Evolutionary conservation across 2,329 filamentous ascomycete species (phyloP).

Genomic region (Penicillium brevicompactum): DNA sequence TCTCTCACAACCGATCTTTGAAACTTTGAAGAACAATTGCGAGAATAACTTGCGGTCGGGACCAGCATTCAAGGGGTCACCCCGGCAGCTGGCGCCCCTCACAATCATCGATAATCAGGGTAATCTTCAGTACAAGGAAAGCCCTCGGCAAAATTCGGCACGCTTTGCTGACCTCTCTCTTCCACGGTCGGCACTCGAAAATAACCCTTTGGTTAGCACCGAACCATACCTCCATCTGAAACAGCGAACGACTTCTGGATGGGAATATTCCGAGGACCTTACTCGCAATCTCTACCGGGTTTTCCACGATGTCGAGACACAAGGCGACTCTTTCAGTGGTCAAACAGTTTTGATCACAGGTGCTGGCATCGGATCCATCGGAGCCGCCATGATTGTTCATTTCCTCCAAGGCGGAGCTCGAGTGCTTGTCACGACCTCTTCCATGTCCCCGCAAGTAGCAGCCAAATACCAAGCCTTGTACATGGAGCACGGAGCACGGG

Average conservation of each 20-base stretch:
- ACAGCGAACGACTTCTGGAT: constrained; percentile 92
- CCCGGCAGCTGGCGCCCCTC: constrained; percentile 72
- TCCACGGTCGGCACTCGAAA: constrained; percentile 94
- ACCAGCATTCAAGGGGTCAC: not conserved
- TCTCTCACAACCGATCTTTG: not conserved
- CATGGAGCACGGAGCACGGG: constrained; percentile 85
- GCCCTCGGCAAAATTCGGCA: constrained; percentile 51
- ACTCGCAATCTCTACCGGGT: constrained; percentile 91
- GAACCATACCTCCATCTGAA: constrained; percentile 86
- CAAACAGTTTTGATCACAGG: constrained; percentile 98
- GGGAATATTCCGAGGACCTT: constrained; percentile 99
- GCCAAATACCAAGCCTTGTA: constrained; percentile 99
- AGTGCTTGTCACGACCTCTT: constrained; percentile 97
- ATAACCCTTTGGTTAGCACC: not conserved
- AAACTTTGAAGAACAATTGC: not conserved
- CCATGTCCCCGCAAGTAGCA: constrained; percentile 94
- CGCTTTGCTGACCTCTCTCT: constrained; percentile 61
- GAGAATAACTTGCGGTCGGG: not conserved
- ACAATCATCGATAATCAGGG: constrained; percentile 94
- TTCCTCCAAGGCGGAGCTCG: constrained; percentile 95
- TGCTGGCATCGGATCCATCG: constrained; percentile 95
- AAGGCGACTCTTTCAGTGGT: constrained; percentile 86
- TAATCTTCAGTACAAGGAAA: constrained; percentile 64
- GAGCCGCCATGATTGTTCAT: constrained; percentile 92
- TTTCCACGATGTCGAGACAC: constrained; percentile 81